Evolutionary conservation across 2,329 filamentous ascomycete species (phyloP).

Genomic region (Emergomyces pasteurianus): DNA sequence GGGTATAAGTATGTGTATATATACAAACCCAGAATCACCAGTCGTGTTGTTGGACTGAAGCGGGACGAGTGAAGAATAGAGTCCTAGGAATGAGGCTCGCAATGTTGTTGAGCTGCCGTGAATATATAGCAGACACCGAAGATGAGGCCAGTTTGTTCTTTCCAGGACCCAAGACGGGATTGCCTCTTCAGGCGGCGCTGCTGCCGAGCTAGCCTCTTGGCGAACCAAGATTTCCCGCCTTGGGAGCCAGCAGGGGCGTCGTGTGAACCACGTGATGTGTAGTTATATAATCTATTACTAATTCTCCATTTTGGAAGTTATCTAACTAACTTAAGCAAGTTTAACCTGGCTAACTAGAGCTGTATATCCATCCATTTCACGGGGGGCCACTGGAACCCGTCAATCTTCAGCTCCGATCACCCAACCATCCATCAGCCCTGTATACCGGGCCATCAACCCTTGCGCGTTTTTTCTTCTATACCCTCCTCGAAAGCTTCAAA

Average conservation of each 20-base stretch:
- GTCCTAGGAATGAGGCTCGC: background rate
- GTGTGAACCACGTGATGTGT: background rate
- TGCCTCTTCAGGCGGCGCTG: background rate
- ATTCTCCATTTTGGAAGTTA: too few species aligned
- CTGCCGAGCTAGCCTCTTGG: background rate
- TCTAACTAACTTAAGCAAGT: too few species aligned
- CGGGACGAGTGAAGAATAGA: background rate
- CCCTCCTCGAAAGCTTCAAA: background rate
- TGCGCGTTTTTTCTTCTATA: background rate
- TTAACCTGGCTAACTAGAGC: too few species aligned
- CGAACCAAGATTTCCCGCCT: too few species aligned
- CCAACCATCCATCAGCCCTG: background rate
- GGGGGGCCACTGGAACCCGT: too few species aligned
- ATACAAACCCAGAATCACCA: background rate
- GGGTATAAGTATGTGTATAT: background rate
- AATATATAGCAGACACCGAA: background rate
- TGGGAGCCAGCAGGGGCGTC: too few species aligned
- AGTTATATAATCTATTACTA: background rate
- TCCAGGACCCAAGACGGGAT: background rate
- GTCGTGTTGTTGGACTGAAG: background rate
- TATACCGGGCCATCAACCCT: too few species aligned
- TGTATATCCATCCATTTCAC: too few species aligned
- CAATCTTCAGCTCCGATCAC: background rate
- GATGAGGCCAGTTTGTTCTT: constrained; percentile 4
- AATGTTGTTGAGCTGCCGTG: background rate